Conservation (phyloP, 768 basidiomycete genomes). For the Lanmaoa pseudosensibilis region DNA sequence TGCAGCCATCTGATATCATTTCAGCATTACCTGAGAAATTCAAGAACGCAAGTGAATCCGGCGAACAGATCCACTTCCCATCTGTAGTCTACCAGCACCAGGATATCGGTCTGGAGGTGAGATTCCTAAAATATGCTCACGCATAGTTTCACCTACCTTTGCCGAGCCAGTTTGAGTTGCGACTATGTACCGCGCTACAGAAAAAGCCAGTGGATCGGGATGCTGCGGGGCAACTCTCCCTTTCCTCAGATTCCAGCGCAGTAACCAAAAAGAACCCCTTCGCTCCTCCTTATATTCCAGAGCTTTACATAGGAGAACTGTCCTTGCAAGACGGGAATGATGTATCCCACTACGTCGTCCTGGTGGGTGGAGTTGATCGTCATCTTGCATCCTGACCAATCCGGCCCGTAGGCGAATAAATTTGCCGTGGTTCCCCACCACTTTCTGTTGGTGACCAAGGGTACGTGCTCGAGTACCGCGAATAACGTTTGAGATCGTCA, state of each 20-base stretch:
- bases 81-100: constrained; percentile 61
- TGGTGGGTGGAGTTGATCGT: constrained; percentile 49
- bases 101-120: constrained; percentile 67
- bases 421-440: constrained; percentile 82
- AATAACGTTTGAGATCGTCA: background rate
- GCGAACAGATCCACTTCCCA: constrained; percentile 78
- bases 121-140: constrained; percentile 3
- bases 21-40: constrained; percentile 52
- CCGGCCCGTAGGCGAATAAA: constrained; percentile 77
- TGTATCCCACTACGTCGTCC: constrained; percentile 58
- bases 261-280: constrained; percentile 63
- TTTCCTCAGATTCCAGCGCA: constrained; percentile 22
- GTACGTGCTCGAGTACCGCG: constrained; percentile 38
- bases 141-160: background rate
- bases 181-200: constrained; percentile 81
- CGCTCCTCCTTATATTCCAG: constrained; percentile 78
- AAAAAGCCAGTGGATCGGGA: constrained; percentile 65
- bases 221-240: constrained; percentile 38
- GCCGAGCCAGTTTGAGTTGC: constrained; percentile 72
- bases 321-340: constrained; percentile 48
- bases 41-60: constrained; percentile 56
- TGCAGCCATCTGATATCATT: constrained; percentile 50
- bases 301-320: constrained; percentile 75
- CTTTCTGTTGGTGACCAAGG: constrained; percentile 86
- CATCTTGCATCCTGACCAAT: constrained; percentile 1